phyloP scores from a whole-genome alignment of 495 filamentous ascomycete genomes.

The Parachaetomium inaequale region DNA sequence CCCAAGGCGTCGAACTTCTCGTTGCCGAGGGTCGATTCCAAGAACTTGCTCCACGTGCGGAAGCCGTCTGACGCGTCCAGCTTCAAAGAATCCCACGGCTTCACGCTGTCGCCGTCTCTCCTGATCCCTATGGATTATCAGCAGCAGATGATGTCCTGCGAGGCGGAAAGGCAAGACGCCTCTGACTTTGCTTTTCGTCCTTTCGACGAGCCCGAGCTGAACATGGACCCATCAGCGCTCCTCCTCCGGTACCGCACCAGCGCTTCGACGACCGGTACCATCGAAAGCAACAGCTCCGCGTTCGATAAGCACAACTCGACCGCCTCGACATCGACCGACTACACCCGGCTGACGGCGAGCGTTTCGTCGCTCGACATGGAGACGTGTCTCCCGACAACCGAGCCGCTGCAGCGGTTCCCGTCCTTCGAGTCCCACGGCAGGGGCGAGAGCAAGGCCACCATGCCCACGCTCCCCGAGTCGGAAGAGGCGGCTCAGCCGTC shows the following conservation, averaged over 20 bases:
- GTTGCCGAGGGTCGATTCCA: conserved; percentile 35
- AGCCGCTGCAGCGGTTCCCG: conserved; percentile 28
- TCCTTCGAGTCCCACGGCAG: conserved; percentile 25
- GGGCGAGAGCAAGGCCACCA: conserved; percentile 25
- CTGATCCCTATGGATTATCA: conserved; percentile 52
- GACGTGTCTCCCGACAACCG: conserved; percentile 21
- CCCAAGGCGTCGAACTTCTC: conserved; percentile 44
- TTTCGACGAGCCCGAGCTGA: conserved; percentile 33
- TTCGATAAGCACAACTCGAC: conserved; percentile 46
- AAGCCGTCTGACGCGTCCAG: conserved; percentile 46
- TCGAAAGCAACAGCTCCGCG: conserved; percentile 27
- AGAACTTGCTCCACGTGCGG: conserved; percentile 32
- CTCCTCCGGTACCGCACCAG: conserved; percentile 36
- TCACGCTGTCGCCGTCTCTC: conserved; percentile 52
- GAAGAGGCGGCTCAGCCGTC: conserved; percentile 20
- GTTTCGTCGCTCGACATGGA: conserved; percentile 40
- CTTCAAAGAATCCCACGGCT: conserved; percentile 54
- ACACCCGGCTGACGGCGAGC: conserved; percentile 44
- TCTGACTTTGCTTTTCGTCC: conserved; percentile 35
- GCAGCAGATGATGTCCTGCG: conserved; percentile 43
- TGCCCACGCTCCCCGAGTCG: conserved; percentile 35
- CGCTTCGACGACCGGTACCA: conserved; percentile 44
- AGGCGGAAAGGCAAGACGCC: conserved; percentile 34
- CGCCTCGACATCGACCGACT: conserved; percentile 41
- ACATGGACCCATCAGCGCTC: conserved; percentile 28